Base-by-base conservation (phyloP, 129 eudicot species). In the Chrysanthemum makinoi region DNA sequence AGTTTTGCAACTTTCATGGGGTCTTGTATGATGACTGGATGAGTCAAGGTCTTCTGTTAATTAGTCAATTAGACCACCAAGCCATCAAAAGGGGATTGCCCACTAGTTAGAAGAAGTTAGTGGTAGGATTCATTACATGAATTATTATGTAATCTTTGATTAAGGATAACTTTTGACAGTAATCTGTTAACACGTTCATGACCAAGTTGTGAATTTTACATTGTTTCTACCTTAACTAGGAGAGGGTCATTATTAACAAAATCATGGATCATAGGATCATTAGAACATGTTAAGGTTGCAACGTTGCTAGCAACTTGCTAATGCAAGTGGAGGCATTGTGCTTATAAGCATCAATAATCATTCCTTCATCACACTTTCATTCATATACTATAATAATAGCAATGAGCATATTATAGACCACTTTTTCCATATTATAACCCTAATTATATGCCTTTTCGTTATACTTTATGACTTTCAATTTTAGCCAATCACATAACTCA, bases 291-390 rank as follows among this genome's bases (percentile, higher is more conserved):
- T 43, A 63, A 53, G 61, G 55, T 63, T 64, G n/a, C n/a, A n/a
- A n/a, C n/a, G n/a, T 77, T 70, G 55, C 28, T 60, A 69, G 49
- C 64, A 69, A 76, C 80, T 76, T 69, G 69, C 64, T 60, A 60
- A 19, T 22, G 66, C 76, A 77, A 77, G 81, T 77, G 72, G 81
- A 69, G 39, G 46, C 43, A 56, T 70, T 53, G 71, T 77, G 66
- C 52, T 70, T 52, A 63, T 43, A 70, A 33, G 81, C 66, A 77
- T 70, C 77, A 54, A 62, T 22, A 26, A 17, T 17, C 60, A 61
- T 72, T 61, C 52, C 69, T 46, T 72, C 68, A 60, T 72, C 77
- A 72, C 77, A 73, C 77, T 73, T 50, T 63, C 53, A 63, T 52
- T 64, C 71, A 64, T 30, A 63, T 73, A 62, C 62, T 33, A 33